phyloP scores from a whole-genome alignment of 305 asterid species.

The Andrographis paniculata region DNA sequence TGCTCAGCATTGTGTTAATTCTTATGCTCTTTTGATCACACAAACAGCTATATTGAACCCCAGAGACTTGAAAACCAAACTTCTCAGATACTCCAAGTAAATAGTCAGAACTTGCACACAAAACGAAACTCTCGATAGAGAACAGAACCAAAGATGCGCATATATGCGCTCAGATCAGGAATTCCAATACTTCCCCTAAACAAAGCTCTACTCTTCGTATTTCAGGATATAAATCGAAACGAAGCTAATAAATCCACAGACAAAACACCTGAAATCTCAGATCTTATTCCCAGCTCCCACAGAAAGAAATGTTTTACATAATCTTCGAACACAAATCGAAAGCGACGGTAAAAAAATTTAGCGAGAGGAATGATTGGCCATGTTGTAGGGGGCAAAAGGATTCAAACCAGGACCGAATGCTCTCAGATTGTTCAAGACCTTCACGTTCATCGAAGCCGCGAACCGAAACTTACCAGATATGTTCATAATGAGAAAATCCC shows the following conservation, averaged over 20 bases:
- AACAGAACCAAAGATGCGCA: no score
- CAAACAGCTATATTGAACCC: not conserved
- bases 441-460: not conserved
- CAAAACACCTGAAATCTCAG: no score
- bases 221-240: no score
- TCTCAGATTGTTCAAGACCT: not conserved
- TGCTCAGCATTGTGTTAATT: constrained; percentile 33
- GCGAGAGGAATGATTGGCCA: constrained; percentile 1
- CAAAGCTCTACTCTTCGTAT: no score
- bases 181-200: no score
- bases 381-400: not conserved
- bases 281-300: no score
- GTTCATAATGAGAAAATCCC: not conserved
- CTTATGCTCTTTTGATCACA: constrained; percentile 1
- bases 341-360: not conserved
- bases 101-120: no score
- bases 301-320: not conserved
- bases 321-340: not conserved
- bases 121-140: no score
- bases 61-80: not conserved
- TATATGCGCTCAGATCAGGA: no score
- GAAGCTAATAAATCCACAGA: no score
- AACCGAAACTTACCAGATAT: not conserved
- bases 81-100: not conserved
- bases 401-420: not conserved